These are phyloP conservation scores for Zanthoxylum bungeanum DNA, from an alignment of 345 rosid genomes.

Conservation along the genomic window DNA sequence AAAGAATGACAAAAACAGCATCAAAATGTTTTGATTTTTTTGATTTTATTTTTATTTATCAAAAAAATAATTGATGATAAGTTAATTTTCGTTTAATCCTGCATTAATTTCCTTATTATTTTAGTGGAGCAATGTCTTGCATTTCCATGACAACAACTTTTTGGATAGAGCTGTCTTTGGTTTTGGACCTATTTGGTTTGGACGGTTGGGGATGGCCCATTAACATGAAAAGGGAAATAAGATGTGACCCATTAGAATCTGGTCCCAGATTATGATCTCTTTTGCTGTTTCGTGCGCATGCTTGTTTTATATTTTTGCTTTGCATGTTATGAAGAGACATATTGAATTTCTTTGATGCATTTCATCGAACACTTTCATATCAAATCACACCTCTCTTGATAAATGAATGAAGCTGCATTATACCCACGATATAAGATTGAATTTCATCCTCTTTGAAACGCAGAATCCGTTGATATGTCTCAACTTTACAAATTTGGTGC, in stretches of 20 bases:
- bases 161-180: conserved; percentile 27
- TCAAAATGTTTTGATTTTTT: no score
- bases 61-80: no score
- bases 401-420: background rate
- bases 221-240: background rate
- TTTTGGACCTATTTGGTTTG: conserved; percentile 34
- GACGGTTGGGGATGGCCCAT: conserved; percentile 41
- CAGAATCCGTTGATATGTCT: no score
- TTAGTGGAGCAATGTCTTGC: conserved; percentile 14
- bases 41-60: no score
- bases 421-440: no score
- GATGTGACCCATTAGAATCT: conserved; percentile 7
- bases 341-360: conserved; percentile 18
- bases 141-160: conserved; percentile 5
- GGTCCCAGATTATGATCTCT: conserved; percentile 11
- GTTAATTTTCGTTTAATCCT: no score
- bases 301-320: background rate
- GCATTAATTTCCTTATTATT: no score
- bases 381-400: background rate
- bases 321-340: conserved; percentile 21
- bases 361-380: background rate
- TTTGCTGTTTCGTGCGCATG: conserved; percentile 9
- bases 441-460: no score
- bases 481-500: no score
- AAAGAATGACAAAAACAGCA: no score